Base-by-base conservation (phyloP, 2,329 filamentous ascomycete genomes). In the Shiraia sp. region DNA sequence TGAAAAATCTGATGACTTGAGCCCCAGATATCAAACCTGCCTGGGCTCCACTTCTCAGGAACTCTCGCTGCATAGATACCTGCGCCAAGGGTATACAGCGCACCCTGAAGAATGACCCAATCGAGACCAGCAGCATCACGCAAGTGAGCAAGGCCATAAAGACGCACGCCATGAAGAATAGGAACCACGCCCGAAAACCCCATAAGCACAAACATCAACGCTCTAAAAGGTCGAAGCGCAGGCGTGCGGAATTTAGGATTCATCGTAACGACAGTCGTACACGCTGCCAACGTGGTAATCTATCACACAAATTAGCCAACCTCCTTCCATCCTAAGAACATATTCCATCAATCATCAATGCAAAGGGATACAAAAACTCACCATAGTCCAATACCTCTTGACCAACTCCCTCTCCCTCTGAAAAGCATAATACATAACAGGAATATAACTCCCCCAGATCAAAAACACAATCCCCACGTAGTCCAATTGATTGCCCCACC, bases 1-100 rank as follows among this genome's bases (percentile, higher is more conserved):
- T 99, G 93, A 69, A 99, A 99, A 51, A 99, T 87, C 72, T 99
- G 93, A 70, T 99, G 93, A 14, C 90, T 96, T 65, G 85, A 90
- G 26, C 93, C 92, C 81, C 88, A 88, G 36, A 96, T 88, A 70
- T 99, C 93, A 62, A 92, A 96, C 6, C 69, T 75, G 1, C 90
- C 88, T 0, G 92, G 93, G 31, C 75, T 80, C 60, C 79, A 82
- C 45, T 89, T 79, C 73, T 99, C 93, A 0, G 93, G 93, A 70
- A 92, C 84, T 26, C 93, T 85, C 38, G 81, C 85, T 6, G 90
- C 93, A 68, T 99, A 97, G 34, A 97, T 76, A 5, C 79, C 80
- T 2, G 93, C 93, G 7, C 93, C 93, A 23, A 86, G 71, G 13
- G 97, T 88, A 72, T 99, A 97, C 57, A 96, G 71, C 23, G 77